Conservation (phyloP, 129 eudicot genomes). For the Tagetes erecta region DNA sequence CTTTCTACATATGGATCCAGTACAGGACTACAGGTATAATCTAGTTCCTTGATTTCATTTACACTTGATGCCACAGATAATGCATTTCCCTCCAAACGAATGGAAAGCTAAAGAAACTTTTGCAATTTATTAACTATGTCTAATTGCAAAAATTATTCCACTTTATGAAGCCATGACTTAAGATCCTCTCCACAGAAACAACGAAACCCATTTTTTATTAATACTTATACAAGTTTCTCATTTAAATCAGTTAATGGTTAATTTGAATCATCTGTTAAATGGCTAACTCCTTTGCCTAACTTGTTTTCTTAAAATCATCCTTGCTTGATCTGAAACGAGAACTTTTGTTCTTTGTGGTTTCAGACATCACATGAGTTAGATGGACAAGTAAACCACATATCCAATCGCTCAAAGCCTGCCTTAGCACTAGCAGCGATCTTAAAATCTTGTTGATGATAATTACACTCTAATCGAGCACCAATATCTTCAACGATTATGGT, state of each 20-base stretch:
- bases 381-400: neutral
- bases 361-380: neutral
- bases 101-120: neutral
- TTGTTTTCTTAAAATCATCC: neutral
- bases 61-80: slow-evolving; percentile 15
- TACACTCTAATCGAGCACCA: neutral
- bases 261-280: neutral
- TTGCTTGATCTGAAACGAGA: neutral
- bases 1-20: neutral
- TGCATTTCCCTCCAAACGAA: slow-evolving; percentile 10
- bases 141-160: neutral
- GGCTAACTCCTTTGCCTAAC: neutral
- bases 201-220: slow-evolving; percentile 22
- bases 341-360: neutral
- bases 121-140: neutral
- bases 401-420: neutral
- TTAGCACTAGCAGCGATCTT: neutral
- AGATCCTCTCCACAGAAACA: slow-evolving; percentile 3
- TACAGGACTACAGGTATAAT: neutral
- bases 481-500: neutral
- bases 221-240: neutral
- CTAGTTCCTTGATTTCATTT: neutral
- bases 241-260: neutral
- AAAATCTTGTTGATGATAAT: neutral
- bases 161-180: slow-evolving; percentile 21